Conservation (phyloP, 1,284 basidiomycete genomes). For the Volvariella volvacea region DNA sequence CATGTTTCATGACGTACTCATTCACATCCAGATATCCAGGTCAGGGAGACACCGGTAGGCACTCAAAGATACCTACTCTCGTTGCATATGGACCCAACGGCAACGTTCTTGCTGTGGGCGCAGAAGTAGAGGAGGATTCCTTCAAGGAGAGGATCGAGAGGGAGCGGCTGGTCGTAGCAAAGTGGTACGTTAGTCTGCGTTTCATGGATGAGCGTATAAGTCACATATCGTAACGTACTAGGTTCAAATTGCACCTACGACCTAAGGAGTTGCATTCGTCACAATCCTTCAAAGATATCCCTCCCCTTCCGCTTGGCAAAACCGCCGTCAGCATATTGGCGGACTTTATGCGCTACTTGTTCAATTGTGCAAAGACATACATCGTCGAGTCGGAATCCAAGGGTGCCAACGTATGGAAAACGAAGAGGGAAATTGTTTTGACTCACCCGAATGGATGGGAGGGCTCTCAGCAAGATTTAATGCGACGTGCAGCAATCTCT, state of each 20-base stretch:
- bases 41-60: conserved; percentile 12
- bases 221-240: conserved; percentile 11
- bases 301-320: conserved; percentile 18
- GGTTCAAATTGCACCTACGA: conserved; percentile 46
- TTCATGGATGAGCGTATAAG: background rate
- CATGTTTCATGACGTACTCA: no score
- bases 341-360: conserved; percentile 39
- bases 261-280: conserved; percentile 17
- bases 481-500: conserved; percentile 17
- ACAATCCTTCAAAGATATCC: background rate
- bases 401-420: background rate
- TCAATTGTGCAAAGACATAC: conserved; percentile 27
- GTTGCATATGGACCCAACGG: conserved; percentile 37
- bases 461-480: conserved; percentile 17
- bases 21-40: conserved; percentile 6
- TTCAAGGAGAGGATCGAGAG: conserved; percentile 31
- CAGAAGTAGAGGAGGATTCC: conserved; percentile 31
- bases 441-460: conserved; percentile 22
- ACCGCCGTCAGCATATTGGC: conserved; percentile 29
- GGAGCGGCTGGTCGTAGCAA: conserved; percentile 30
- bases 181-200: conserved; percentile 29
- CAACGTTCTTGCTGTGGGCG: conserved; percentile 31
- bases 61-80: conserved; percentile 41
- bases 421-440: conserved; percentile 12
- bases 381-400: conserved; percentile 24